Evolutionary conservation across 208 protist genomes (phyloP).

Genomic region (Naegleria gruberi): DNA sequence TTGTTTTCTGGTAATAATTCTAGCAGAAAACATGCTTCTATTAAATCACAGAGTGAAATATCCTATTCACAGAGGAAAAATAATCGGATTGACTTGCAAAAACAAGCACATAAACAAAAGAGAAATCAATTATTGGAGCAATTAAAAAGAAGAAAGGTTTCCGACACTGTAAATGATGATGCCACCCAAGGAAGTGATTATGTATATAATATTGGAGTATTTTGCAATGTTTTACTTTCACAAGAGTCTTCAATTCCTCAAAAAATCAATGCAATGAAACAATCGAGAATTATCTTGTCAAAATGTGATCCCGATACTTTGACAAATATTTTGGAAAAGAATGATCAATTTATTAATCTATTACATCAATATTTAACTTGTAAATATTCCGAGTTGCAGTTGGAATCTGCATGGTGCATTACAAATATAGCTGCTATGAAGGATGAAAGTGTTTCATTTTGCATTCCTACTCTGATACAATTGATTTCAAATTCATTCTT

Average conservation of each 20-base stretch:
- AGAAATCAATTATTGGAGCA: background rate
- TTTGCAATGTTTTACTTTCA: background rate
- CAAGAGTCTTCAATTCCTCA: background rate
- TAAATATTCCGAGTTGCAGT: background rate
- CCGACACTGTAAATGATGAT: background rate
- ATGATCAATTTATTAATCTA: background rate
- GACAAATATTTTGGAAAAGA: background rate
- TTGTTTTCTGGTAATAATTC: too few species aligned
- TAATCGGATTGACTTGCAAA: background rate
- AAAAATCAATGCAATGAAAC: background rate
- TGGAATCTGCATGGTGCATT: conserved; percentile 20
- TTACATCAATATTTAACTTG: background rate
- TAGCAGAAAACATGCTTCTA: background rate
- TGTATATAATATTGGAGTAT: background rate
- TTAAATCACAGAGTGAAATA: background rate
- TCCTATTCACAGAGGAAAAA: background rate
- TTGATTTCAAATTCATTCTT: background rate
- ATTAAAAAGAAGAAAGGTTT: background rate
- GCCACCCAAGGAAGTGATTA: background rate
- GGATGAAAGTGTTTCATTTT: background rate
- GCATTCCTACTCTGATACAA: background rate
- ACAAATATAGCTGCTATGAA: conserved; percentile 1
- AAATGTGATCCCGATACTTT: background rate
- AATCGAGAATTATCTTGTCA: background rate
- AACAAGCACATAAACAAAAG: background rate